Conservation (phyloP, 2,329 filamentous ascomycete genomes). For the Hypomyces rosellus region DNA sequence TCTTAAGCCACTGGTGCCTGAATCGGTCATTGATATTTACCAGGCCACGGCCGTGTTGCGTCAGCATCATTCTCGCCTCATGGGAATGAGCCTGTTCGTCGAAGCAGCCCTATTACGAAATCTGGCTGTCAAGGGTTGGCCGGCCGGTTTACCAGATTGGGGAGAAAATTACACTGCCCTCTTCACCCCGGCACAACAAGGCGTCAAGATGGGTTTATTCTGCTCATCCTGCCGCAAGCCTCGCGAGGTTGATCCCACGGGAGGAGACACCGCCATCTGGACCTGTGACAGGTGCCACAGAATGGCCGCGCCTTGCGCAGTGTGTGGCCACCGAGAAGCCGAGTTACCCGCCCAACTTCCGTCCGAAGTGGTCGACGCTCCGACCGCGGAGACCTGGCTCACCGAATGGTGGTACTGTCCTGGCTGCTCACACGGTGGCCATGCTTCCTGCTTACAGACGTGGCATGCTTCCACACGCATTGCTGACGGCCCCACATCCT, state of each 20-base stretch:
- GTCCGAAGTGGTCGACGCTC: constrained; percentile 22
- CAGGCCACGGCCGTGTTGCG: constrained; percentile 51
- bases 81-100: constrained; percentile 52
- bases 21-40: constrained; percentile 46
- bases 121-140: constrained; percentile 53
- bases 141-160: constrained; percentile 44
- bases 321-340: constrained; percentile 50
- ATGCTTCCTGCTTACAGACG: constrained; percentile 51
- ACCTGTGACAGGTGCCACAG: constrained; percentile 50
- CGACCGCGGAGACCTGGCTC: constrained; percentile 20
- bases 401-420: constrained; percentile 58
- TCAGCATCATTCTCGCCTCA: constrained; percentile 55
- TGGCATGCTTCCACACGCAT: constrained; percentile 46
- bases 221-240: constrained; percentile 53
- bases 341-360: constrained; percentile 36
- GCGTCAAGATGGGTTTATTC: constrained; percentile 46
- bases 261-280: constrained; percentile 44
- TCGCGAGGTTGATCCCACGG: constrained; percentile 44
- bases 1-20: constrained; percentile 50
- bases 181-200: constrained; percentile 48
- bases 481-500: constrained; percentile 12
- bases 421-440: constrained; percentile 56
- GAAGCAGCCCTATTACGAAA: constrained; percentile 58
- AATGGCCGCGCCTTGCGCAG: constrained; percentile 50
- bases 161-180: constrained; percentile 49